Base-by-base conservation (phyloP, 2,329 filamentous ascomycete species). In the Onygena corvina region DNA sequence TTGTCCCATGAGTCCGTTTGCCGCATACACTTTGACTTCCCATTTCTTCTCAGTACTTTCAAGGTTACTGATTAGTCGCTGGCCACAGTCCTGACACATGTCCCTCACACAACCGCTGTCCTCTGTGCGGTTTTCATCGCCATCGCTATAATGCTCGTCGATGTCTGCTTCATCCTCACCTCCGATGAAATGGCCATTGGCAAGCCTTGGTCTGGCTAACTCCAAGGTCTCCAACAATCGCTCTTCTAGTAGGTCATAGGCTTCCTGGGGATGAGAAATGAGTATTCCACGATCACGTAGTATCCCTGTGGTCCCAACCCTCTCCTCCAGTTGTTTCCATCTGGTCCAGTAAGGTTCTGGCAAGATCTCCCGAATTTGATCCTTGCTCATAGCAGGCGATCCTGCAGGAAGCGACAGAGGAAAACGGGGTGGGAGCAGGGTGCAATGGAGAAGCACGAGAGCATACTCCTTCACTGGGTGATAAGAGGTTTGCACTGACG, bases 1-100 rank as follows among this genome's bases (percentile, higher is more conserved):
- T 3, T 86, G 82, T 51, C 81, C 79, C 86, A 98, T 94, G 44
- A 96, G 71, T 0, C 92, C 92, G 64, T 96, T 98, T 47, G 88
- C 90, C 0, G 92, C 92, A 60, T 90, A 98, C 1, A 96, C 82
- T 61, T 88, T 92, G 63, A 96, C 73, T 65, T 66, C 73, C 69
- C 62, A 82, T 68, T 68, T 79, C 64, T 56, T 76, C 63, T 64
- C 75, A 59, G 46, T 72, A 62, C 60, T 71, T 53, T 61, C 51
- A 6, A 45, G 36, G 60, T 73, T 50, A 59, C 70, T 49, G 54
- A 64, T 70, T 59, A 80, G 25, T 61, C 71, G 52, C 58, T 70
- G 53, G 56, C 73, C 58, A 54, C 75, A 78, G 50, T 77, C 74
- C 1, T 64, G 64, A 57, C 75, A 78, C 36, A 67, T 63, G 34